A percentile compares a stretch with the other conserved stretches of the same genome.
These are phyloP conservation scores for Canariomyces notabilis DNA, from an alignment of 2,329 filamentous ascomycete genomes.

Conservation along the genomic window DNA sequence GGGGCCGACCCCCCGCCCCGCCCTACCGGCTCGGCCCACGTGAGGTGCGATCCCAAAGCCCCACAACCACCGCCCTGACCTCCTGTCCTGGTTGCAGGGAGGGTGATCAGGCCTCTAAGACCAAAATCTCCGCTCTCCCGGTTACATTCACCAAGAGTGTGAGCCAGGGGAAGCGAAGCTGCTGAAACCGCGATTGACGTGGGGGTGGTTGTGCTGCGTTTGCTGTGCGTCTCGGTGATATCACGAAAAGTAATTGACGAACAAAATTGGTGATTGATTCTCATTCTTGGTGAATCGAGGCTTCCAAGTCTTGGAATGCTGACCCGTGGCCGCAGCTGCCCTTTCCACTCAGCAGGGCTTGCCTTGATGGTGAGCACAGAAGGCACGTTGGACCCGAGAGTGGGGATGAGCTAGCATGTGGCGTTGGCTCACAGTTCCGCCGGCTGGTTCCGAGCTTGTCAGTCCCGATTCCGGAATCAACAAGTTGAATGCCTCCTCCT, in stretches of 20 bases:
- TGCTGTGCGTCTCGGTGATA: conserved; percentile 6
- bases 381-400: conserved; percentile 4
- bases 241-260: too few species aligned
- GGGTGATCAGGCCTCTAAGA: conserved; percentile 23
- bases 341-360: not conserved
- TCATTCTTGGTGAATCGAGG: too few species aligned
- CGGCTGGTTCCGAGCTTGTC: conserved; percentile 3
- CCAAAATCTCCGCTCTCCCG: conserved; percentile 6
- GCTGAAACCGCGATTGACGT: conserved; percentile 21
- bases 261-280: too few species aligned
- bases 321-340: not conserved
- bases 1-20: not conserved
- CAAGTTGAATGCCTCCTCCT: conserved; percentile 11
- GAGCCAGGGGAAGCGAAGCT: conserved; percentile 18
- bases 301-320: too few species aligned
- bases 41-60: not conserved
- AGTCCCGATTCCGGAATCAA: not conserved
- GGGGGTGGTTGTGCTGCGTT: conserved; percentile 6
- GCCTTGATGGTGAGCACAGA: not conserved
- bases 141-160: conserved; percentile 3
- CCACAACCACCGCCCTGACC: conserved; percentile 1
- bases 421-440: not conserved
- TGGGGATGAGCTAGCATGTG: conserved; percentile 7
- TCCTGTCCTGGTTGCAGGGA: conserved; percentile 7
- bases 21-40: conserved; percentile 4